Conservation (phyloP, 2,329 filamentous ascomycete species). For the Colletotrichum filicis region DNA sequence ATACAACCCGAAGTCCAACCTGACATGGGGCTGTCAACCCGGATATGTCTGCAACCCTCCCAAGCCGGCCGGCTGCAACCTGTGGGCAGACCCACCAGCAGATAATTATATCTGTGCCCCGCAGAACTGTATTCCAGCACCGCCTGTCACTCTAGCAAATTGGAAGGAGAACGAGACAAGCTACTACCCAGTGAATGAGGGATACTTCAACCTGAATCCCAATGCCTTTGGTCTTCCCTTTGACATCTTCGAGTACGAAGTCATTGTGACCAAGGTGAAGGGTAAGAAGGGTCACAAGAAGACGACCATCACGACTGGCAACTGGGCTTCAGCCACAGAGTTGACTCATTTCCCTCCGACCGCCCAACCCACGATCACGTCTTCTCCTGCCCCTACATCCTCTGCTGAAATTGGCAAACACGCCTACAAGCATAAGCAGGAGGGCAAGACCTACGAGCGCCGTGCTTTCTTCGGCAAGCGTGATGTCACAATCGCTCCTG, state of each 20-base stretch:
- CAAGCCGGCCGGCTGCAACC: constrained; percentile 60
- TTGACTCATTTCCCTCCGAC: constrained; percentile 53
- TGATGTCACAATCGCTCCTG: constrained; percentile 51
- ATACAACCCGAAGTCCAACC: constrained; percentile 50
- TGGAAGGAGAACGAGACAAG: constrained; percentile 59
- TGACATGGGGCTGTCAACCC: constrained; percentile 64
- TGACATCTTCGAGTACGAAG: constrained; percentile 66
- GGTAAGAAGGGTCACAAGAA: constrained; percentile 46
- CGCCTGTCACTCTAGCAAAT: constrained; percentile 44
- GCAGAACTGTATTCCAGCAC: constrained; percentile 56
- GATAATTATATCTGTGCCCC: constrained; percentile 59
- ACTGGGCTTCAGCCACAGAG: constrained; percentile 64
- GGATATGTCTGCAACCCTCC: constrained; percentile 64
- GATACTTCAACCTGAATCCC: constrained; percentile 75
- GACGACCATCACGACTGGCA: constrained; percentile 63
- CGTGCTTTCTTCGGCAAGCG: constrained; percentile 49
- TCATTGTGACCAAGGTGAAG: constrained; percentile 48
- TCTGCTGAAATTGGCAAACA: constrained; percentile 12
- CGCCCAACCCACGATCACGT: constrained; percentile 38
- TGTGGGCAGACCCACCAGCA: constrained; percentile 60
- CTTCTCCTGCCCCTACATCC: constrained; percentile 3
- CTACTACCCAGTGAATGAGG: constrained; percentile 63
- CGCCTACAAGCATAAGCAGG: constrained; percentile 30
- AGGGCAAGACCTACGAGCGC: constrained; percentile 29
- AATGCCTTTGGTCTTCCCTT: constrained; percentile 71